Evolutionary conservation across 106 monocot genomes (phyloP), one percentile per base, ranked within the genome.

Genomic region (Acanthochlamys bracteata): DNA sequence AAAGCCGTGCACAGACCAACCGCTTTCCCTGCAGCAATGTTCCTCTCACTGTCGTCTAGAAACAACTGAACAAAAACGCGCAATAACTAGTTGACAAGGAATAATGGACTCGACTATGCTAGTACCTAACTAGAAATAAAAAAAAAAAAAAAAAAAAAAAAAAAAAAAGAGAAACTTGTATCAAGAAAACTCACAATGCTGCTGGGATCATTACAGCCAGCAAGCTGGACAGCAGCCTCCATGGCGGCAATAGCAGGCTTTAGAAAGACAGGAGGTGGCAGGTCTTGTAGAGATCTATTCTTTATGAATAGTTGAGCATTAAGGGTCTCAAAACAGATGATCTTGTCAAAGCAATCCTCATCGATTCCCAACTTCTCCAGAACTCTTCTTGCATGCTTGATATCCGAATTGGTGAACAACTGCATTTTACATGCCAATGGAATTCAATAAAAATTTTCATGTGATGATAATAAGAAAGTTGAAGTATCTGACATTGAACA

Each of bases 261-360:
- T 20, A 86, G 76, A 11, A 86, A 67, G 41, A 94, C 79, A 4
- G 61, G 41, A 7, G 71, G 40, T 1, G 64, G 54, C 51, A 15
- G 26, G n/a, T n/a, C n/a, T 26, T 22, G 65, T 43, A 42, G 20
- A 17, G 12, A 19, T 4, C 42, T 42, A 40, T 39, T 55, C 3
- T 64, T 22, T n/a, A n/a, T n/a, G 53, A 83, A 91, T 2, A 91
- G 71, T 42, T 76, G 74, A 4, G 84, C 81, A 55, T 94, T 94
- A n/a, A 94, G 59, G 0, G 89, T 94, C 78, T 94, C 94, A 62
- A 94, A 94, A 70, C 89, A 94, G 11, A 94, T 64, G 23, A 90
- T 79, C 19, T 59, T 19, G 20, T 74, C 23, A 47, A 94, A 94
- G 45, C 57, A 70, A 23, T 65, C 74, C 70, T 82, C 86, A 49